phyloP scores from a whole-genome alignment of 2,329 filamentous ascomycete species.

The Sporothrix phasma region DNA sequence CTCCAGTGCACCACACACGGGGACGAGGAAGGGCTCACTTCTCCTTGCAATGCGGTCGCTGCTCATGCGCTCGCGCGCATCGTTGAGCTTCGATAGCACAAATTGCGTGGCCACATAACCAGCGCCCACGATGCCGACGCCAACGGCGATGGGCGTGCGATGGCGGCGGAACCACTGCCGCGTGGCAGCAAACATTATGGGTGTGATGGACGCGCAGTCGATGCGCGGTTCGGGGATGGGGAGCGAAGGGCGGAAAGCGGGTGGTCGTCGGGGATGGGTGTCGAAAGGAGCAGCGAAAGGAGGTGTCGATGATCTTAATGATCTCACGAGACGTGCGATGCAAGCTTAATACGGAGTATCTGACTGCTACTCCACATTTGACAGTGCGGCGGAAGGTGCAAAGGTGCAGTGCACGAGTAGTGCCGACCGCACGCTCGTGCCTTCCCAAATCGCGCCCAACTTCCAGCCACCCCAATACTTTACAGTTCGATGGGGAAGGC shows the following conservation, averaged over 20 bases:
- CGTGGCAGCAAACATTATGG: slow-evolving; percentile 55
- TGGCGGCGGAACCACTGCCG: slow-evolving; percentile 90
- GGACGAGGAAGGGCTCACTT: slow-evolving; percentile 53
- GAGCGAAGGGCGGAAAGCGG: not conserved
- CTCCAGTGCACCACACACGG: not conserved
- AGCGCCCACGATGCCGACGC: slow-evolving; percentile 75
- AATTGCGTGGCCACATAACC: slow-evolving; percentile 92
- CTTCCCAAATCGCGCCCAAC: not conserved
- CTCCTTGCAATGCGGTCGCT: slow-evolving; percentile 89
- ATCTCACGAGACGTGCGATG: slow-evolving; percentile 1
- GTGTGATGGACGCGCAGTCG: not conserved
- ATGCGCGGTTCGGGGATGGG: slow-evolving; percentile 13
- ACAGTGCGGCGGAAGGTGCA: not conserved
- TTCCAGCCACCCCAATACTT: not conserved
- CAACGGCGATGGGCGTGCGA: slow-evolving; percentile 78
- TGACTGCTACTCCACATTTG: not conserved
- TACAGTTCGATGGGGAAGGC: not conserved
- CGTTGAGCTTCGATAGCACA: slow-evolving; percentile 79
- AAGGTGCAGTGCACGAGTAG: not conserved
- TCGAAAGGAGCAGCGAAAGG: not conserved
- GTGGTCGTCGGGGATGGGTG: not conserved
- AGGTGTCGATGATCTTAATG: not conserved
- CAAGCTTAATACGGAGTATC: not conserved
- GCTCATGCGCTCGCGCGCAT: slow-evolving; percentile 92
- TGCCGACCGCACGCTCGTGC: slow-evolving; percentile 1